These are phyloP conservation scores for Crassisporium funariophilum DNA, from an alignment of 768 basidiomycete species.

Conservation along the genomic window DNA sequence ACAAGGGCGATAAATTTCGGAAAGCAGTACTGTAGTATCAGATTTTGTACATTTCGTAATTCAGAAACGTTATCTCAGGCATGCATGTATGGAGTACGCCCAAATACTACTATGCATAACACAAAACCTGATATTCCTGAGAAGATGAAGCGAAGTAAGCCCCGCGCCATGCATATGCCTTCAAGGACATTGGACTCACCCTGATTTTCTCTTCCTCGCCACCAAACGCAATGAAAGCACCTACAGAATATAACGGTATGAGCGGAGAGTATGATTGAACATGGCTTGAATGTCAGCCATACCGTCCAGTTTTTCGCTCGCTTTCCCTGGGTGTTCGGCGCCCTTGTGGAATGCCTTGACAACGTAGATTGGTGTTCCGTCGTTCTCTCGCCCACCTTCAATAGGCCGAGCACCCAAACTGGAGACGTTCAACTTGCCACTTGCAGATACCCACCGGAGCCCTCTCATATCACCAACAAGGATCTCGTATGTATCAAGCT, in stretches of 20 bases:
- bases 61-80: too few species aligned
- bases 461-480: conserved; percentile 64
- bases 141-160: background rate
- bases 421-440: conserved; percentile 46
- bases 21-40: too few species aligned
- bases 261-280: background rate
- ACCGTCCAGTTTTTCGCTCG: conserved; percentile 54
- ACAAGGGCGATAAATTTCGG: too few species aligned
- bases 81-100: too few species aligned
- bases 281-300: conserved; percentile 7
- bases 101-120: conserved; percentile 28
- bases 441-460: conserved; percentile 57
- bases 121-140: conserved; percentile 41
- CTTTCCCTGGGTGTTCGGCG: conserved; percentile 66
- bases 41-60: too few species aligned
- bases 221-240: conserved; percentile 58
- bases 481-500: conserved; percentile 68
- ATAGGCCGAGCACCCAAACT: conserved; percentile 54
- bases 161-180: too few species aligned
- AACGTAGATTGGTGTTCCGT: conserved; percentile 63
- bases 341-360: conserved; percentile 56
- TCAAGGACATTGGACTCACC: too few species aligned
- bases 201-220: conserved; percentile 52
- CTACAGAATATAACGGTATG: conserved; percentile 32
- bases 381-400: conserved; percentile 66